Percentiles rank a stretch among this genome's conserved stretches.
Evolutionary conservation across 139 green algal species (phyloP).

Genomic region (Tetraselmis striata): DNA sequence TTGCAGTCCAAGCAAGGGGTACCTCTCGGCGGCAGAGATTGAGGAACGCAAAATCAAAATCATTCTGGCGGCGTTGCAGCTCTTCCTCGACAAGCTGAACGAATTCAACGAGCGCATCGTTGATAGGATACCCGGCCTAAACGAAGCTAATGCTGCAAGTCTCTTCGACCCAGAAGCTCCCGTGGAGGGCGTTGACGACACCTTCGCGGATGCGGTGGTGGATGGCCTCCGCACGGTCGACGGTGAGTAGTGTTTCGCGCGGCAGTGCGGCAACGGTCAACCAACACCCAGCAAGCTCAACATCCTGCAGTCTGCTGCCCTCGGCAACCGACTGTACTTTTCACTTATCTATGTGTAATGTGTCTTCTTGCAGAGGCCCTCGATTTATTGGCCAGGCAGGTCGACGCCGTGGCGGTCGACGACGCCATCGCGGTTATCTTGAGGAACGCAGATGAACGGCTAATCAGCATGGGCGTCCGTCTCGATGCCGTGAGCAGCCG

Average conservation of each 20-base stretch:
- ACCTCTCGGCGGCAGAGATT: background rate
- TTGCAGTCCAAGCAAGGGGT: background rate
- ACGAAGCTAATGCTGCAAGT: background rate
- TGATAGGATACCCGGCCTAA: background rate
- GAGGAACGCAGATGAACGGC: background rate
- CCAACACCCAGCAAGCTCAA: too few relatives aligned
- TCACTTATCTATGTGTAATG: too few relatives aligned
- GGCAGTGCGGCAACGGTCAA: too few relatives aligned
- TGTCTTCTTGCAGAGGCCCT: background rate
- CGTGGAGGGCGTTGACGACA: background rate
- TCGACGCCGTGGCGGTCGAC: background rate
- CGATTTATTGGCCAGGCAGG: background rate
- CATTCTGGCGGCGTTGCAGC: background rate
- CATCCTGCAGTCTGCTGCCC: too few relatives aligned
- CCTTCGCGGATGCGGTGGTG: background rate
- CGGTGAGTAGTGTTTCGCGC: background rate
- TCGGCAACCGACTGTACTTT: too few relatives aligned
- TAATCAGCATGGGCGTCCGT: background rate
- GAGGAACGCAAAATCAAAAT: background rate
- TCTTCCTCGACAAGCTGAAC: background rate
- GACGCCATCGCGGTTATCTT: background rate
- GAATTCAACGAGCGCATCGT: background rate
- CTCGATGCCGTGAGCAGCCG: background rate
- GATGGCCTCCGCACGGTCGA: background rate
- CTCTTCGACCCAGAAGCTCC: background rate